Evolutionary conservation across 2,329 filamentous ascomycete genomes (phyloP), one percentile per base, ranked within the genome.

Genomic region (Hypoxylon sp.): DNA sequence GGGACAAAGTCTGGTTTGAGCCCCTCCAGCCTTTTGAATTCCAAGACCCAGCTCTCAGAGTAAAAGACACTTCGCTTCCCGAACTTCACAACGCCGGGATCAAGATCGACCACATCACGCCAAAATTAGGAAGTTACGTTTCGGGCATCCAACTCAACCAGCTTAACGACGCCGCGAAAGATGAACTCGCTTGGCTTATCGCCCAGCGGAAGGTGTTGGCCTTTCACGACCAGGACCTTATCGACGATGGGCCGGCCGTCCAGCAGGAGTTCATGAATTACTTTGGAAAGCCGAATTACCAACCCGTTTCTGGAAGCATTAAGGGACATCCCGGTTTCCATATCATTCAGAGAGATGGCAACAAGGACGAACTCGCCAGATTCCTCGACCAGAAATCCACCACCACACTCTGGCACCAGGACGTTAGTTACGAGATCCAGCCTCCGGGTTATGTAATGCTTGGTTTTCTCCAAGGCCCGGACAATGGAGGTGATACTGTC

Each of bases 211-310:
- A 55, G 38, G 58, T 61, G 14, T 23, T 55, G 5, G 49, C 58
- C 13, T 61, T 53, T 30, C 58, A 53, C 19, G 49, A 61, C 41
- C 58, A 55, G 10, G 58, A 55, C 58, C 34, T 61, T 38, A 52
- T 55, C 36, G 58, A 61, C 38, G 58, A 53, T 30, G 49, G 38
- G 5, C 58, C 49, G 25, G 49, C 50, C 13, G 28, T 49, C 13
- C 58, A 55, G 21, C 58, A 61, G 38, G 58, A 36, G 4, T 61
- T 61, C 21, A 61, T 61, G 58, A 61, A 61, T 36, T 48, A 53
- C 30, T 61, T 25, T 30, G 50, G 58, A 11, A 61, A 61, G 49
- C 58, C 58, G 19, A 61, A 61, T 36, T 55, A 61, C 50, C 58
- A 61, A 41, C 58, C 50, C 28, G 58, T 61, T 5, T 61, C 58